A percentile compares a stretch with the other conserved stretches of the same genome.
These are phyloP conservation scores for Xylaria longipes DNA, from an alignment of 495 filamentous ascomycete species.

Conservation along the genomic window DNA sequence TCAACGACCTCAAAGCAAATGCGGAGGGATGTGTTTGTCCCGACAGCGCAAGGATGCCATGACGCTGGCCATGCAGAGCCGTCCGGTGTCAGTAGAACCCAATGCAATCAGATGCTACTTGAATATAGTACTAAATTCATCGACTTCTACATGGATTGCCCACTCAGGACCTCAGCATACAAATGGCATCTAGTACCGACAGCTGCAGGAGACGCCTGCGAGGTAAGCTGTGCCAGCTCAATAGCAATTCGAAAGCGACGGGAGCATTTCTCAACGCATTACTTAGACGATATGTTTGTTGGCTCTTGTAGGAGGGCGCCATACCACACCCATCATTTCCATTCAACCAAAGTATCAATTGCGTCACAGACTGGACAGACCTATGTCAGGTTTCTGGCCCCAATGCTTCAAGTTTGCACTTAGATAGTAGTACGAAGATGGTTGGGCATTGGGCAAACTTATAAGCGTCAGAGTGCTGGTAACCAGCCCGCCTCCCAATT, in stretches of 20 bases:
- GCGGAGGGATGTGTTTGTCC: neutral
- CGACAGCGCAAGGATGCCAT: neutral
- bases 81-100: neutral
- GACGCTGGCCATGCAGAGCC: neutral
- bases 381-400: neutral
- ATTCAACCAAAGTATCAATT: neutral
- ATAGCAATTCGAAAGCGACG: neutral
- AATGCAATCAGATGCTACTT: neutral
- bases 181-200: slow-evolving; percentile 22
- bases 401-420: slow-evolving; percentile 13
- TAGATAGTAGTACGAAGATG: neutral
- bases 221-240: slow-evolving; percentile 13
- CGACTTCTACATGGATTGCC: neutral
- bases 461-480: neutral
- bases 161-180: slow-evolving; percentile 5
- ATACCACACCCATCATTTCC: neutral
- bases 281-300: neutral
- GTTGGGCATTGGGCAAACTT: slow-evolving; percentile 17
- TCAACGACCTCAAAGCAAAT: neutral
- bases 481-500: slow-evolving; percentile 5
- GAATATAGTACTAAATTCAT: neutral
- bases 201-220: slow-evolving; percentile 16
- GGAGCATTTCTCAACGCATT: neutral
- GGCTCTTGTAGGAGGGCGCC: neutral
- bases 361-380: neutral